A percentile compares a stretch with the other conserved stretches of the same genome.
These are phyloP conservation scores for Coemansia sp. DNA, from an alignment of 192 early-diverging fungal genomes.

Conservation along the genomic window DNA sequence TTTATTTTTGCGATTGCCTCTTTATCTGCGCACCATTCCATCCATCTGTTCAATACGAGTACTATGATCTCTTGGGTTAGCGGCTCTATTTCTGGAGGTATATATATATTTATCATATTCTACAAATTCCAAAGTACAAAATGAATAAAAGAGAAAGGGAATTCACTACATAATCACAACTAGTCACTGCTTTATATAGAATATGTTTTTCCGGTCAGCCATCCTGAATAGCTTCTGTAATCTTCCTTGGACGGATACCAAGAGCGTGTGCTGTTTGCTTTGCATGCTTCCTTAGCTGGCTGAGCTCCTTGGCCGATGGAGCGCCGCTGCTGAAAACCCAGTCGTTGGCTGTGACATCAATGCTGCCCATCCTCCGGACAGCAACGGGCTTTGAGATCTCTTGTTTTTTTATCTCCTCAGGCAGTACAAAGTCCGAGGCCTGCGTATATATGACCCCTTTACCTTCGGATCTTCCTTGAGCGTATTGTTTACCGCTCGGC, in stretches of 20 bases:
- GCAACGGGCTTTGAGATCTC: constrained; percentile 33
- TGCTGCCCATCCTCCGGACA: constrained; percentile 27
- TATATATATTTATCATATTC: too few species aligned
- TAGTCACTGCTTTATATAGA: background rate
- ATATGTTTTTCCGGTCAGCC: background rate
- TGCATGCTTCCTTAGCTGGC: constrained; percentile 22
- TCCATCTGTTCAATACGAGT: too few species aligned
- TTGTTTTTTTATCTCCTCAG: constrained; percentile 21
- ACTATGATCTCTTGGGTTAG: too few species aligned
- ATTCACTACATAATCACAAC: background rate
- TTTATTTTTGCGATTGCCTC: too few species aligned
- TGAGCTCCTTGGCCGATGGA: constrained; percentile 36
- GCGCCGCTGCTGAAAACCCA: constrained; percentile 24
- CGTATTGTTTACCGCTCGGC: background rate
- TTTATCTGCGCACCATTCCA: too few species aligned
- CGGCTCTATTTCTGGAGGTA: too few species aligned
- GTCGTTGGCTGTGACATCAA: constrained; percentile 49
- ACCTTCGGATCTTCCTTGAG: constrained; percentile 11
- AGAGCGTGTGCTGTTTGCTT: constrained; percentile 40
- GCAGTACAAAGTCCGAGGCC: constrained; percentile 47
- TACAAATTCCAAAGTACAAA: background rate
- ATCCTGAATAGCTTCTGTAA: constrained; percentile 4
- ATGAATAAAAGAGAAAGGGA: background rate
- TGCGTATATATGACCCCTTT: constrained; percentile 35
- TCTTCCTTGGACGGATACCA: constrained; percentile 18